These are phyloP conservation scores for Hypsizygus marmoreus DNA, from an alignment of 768 basidiomycete genomes.

Conservation along the genomic window DNA sequence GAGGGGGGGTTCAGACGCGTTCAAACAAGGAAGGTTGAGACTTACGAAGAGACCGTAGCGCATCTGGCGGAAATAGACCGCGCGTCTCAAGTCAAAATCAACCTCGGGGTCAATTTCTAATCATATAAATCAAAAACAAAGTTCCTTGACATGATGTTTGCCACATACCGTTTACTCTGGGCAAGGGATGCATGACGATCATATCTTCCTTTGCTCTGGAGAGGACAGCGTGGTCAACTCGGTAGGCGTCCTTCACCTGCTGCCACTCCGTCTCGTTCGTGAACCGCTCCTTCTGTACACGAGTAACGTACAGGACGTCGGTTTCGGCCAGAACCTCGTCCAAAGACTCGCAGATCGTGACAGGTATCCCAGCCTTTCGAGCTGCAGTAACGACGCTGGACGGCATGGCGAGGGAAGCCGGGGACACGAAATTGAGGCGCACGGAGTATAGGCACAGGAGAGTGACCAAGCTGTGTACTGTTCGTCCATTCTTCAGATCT, in stretches of 20 bases:
- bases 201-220: conserved; percentile 93
- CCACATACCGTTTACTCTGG: conserved; percentile 78
- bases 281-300: conserved; percentile 96
- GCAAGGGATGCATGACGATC: conserved; percentile 99
- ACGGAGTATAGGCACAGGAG: conserved; percentile 91
- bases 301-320: conserved; percentile 95
- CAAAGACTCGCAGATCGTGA: conserved; percentile 82
- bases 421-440: conserved; percentile 94
- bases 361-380: conserved; percentile 77
- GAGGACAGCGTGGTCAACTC: conserved; percentile 92
- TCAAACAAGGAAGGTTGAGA: conserved; percentile 19
- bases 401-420: conserved; percentile 86
- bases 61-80: conserved; percentile 99
- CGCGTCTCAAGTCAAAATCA: conserved; percentile 91
- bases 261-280: conserved; percentile 80
- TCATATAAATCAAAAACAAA: conserved; percentile 14
- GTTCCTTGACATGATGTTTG: not conserved
- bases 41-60: conserved; percentile 95
- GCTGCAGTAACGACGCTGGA: conserved; percentile 80
- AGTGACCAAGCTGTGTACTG: conserved; percentile 94
- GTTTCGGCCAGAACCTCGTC: conserved; percentile 91
- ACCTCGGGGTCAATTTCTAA: conserved; percentile 98
- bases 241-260: conserved; percentile 88
- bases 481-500: conserved; percentile 97
- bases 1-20: not conserved